Base-by-base conservation (phyloP, 73 alveolate species). In the Paramecium biaurelia region DNA sequence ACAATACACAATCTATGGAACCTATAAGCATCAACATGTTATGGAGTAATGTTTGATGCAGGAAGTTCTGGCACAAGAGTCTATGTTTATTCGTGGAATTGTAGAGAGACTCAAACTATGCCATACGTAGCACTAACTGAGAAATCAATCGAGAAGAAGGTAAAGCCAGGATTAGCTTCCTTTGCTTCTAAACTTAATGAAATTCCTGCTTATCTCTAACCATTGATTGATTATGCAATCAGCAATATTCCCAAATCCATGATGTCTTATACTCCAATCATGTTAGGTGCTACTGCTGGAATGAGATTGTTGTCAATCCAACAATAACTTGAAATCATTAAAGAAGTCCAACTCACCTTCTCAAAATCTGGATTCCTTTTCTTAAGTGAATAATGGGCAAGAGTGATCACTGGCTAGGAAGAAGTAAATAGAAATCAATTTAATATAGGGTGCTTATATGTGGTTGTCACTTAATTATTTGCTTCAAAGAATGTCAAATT, bases 221-320 rank as follows among this genome's bases (percentile, higher is more conserved):
- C 70, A 24, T 47, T 89, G 0, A 58, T 89, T 41, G 70, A 26
- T 14, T 89, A 28, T 72, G 88, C 74, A 23, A 28, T 70, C 7
- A 10, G 9, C 8, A 68, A 68, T 30, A 84, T 89, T 24, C 94
- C 94, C 9, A 11, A 8, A 21, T 8, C 26, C 7, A 89, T 89
- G 94, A 70, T 23, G 14, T 2, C 76, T 23, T 68, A 70, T 20
- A 89, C 94, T 15, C 94, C 94, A 14, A 89, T 89, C 1, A 70
- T 89, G 57, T 34, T 89, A 49, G 94, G 92, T 21, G 94, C 94
- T 8, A 89, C 94, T 20, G 94, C 94, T 6, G 94, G 94, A 0
- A 89, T 89, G 94, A 89, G 94, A 70, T 1, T 89, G 9, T 11
- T 89, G 32, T 7, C 85, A n/a, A 5, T 35, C 18, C 49, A 68